These are phyloP conservation scores for Colletotrichum sp. DNA, from an alignment of 2,329 filamentous ascomycete genomes.

Conservation along the genomic window DNA sequence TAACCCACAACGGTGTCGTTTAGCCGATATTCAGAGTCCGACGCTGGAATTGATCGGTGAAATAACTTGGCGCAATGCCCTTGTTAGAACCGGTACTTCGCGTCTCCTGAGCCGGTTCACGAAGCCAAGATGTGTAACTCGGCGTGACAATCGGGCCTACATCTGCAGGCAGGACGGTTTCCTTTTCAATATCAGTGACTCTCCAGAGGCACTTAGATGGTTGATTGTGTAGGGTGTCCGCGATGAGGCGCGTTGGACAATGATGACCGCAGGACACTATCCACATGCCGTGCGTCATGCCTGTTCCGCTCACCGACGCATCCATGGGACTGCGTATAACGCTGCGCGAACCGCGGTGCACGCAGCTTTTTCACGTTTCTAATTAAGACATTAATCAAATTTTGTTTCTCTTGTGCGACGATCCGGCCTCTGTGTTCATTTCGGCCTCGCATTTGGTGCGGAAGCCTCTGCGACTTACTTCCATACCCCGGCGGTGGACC, in stretches of 20 bases:
- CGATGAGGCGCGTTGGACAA: neutral
- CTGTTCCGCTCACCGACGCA: no score
- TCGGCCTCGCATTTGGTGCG: no score
- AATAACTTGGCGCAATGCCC: neutral
- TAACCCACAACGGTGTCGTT: neutral
- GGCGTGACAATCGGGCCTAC: neutral
- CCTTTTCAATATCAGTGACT: neutral
- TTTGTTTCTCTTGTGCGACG: no score
- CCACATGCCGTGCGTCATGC: neutral
- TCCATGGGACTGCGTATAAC: neutral
- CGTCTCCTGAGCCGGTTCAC: neutral
- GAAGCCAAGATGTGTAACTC: neutral
- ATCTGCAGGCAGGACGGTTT: neutral
- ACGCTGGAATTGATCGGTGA: rapidly evolving
- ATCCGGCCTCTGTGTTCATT: no score
- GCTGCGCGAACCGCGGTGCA: neutral
- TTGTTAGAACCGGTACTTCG: neutral
- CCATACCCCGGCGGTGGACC: neutral
- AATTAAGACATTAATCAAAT: neutral
- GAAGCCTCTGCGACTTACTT: neutral
- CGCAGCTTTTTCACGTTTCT: neutral
- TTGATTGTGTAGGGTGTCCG: rapidly evolving
- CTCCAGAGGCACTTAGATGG: neutral
- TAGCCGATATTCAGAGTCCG: neutral
- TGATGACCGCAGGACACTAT: neutral